These are phyloP conservation scores for Claviceps sorghi DNA, from an alignment of 2,329 filamentous ascomycete genomes.

Conservation along the genomic window DNA sequence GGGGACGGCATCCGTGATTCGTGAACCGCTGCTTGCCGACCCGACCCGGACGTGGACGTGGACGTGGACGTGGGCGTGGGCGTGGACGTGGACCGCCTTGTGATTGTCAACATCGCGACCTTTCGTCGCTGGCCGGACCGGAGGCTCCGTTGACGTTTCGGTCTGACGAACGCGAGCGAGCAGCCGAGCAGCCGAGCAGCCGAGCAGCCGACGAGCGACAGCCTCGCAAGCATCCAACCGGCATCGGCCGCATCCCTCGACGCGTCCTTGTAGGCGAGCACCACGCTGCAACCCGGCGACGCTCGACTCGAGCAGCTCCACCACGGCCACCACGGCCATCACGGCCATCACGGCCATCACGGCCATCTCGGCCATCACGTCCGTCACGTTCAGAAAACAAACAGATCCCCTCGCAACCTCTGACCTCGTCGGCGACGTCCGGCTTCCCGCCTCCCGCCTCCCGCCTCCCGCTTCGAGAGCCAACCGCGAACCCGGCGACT, in stretches of 20 bases:
- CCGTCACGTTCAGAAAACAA: neutral
- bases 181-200: neutral
- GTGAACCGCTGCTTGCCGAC: neutral
- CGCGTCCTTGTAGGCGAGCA: neutral
- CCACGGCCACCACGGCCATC: too few relatives aligned
- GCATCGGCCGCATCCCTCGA: neutral
- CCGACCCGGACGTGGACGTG: neutral
- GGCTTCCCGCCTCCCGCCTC: too few relatives aligned
- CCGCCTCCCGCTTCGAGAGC: neutral
- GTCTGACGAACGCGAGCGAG: neutral
- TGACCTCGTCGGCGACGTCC: too few relatives aligned
- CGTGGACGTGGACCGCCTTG: neutral
- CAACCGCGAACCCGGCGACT: too few relatives aligned
- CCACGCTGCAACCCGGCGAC: too few relatives aligned
- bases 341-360: too few relatives aligned
- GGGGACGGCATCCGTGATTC: constrained; percentile 12
- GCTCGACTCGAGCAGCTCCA: too few relatives aligned
- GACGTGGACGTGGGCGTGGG: too few relatives aligned
- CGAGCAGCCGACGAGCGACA: neutral
- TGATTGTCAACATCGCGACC: neutral
- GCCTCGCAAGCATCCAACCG: neutral
- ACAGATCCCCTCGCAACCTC: neutral
- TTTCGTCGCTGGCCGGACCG: neutral
- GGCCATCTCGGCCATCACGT: neutral
- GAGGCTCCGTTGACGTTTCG: neutral